Evolutionary conservation across 2,329 filamentous ascomycete species (phyloP), one percentile per base, ranked within the genome.

Genomic region (Sarocladium strictum): DNA sequence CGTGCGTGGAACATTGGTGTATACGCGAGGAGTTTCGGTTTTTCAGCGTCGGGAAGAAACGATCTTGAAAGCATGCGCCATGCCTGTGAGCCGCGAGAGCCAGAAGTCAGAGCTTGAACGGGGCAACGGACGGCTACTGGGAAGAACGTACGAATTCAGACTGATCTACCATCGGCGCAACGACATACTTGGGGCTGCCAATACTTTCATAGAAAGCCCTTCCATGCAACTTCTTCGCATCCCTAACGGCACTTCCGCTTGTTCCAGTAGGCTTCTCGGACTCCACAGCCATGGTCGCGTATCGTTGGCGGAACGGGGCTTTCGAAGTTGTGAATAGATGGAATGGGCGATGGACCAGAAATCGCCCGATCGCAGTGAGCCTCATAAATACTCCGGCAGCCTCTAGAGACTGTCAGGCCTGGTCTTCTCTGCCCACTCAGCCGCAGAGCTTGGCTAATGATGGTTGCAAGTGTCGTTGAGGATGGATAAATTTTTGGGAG

Each of bases 161-260:
- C 70, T 97, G 90, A 66, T 99, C 93, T 21, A 99, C 94, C 94
- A 99, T 99, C 33, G 94, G 94, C 32, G 94, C 94, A 54, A 99
- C 80, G 27, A 99, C 83, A 60, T 88, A 86, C 72, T 90, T 96
- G 2, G 94, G 94, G 57, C 87, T 92, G 21, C 94, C 94, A 58
- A 99, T 87, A 66, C 89, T 96, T 74, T 97, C 85, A 66, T 97
- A 99, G 68, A 99, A 97, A 12, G 88, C 89, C 56, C 94, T 79
- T 1, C 94, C 94, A 62, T 88, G 83, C 21, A 96, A 75, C 69
- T 93, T 96, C 54, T 64, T 58, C 17, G 62, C 60, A 29, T 93
- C 96, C 54, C 64, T 57, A 14, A 63, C 60, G 29, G 59, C 56
- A 10, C 58, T 57, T 49, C 57, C 53, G 40, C 24, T 55, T 29